Conservation (phyloP, 129 eudicot species). For the Dittrichia graveolens region DNA sequence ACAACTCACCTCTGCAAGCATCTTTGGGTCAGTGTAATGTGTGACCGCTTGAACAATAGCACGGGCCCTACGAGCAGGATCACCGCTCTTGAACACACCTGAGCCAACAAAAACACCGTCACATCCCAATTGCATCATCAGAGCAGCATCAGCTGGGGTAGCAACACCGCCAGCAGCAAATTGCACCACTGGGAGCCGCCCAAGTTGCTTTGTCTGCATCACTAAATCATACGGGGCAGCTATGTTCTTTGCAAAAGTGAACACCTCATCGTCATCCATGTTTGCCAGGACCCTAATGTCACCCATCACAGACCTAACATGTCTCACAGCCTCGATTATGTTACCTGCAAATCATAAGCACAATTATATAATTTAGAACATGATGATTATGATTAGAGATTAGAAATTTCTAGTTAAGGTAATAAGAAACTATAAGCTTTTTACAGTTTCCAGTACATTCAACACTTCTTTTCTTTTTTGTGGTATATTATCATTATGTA, state of each 20-base stretch:
- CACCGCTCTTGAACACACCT: slow-evolving; percentile 57
- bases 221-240: slow-evolving; percentile 52
- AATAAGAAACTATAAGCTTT: background rate
- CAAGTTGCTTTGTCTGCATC: slow-evolving; percentile 58
- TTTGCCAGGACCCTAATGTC: slow-evolving; percentile 50
- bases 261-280: slow-evolving; percentile 59
- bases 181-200: slow-evolving; percentile 56
- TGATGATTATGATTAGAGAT: background rate
- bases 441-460: no score
- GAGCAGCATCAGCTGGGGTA: slow-evolving; percentile 54
- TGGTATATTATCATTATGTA: no score
- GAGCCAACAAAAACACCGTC: slow-evolving; percentile 57
- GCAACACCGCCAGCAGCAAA: slow-evolving; percentile 59
- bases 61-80: slow-evolving; percentile 46
- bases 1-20: slow-evolving; percentile 54
- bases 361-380: background rate
- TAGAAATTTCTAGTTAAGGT: background rate
- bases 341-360: slow-evolving; percentile 32
- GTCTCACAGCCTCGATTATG: slow-evolving; percentile 54
- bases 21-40: slow-evolving; percentile 46
- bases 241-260: slow-evolving; percentile 47
- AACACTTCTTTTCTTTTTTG: no score
- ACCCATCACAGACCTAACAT: slow-evolving; percentile 51
- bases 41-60: slow-evolving; percentile 61
- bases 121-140: slow-evolving; percentile 62